phyloP scores from a whole-genome alignment of 129 eudicot genomes.

The Flaveria robusta region DNA sequence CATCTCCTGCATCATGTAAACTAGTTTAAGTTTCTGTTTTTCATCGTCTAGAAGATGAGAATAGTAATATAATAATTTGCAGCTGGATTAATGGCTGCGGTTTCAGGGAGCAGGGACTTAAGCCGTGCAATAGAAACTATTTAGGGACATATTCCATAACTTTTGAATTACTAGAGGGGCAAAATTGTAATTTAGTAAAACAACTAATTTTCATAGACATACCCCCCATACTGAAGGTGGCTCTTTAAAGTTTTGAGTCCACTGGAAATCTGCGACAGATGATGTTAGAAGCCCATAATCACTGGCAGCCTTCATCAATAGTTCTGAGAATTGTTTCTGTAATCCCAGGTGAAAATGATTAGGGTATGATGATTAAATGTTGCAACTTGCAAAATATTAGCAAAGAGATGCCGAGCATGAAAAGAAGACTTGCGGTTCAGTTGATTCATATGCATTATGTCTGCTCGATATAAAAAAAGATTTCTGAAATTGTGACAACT shows the following conservation, averaged over 20 bases:
- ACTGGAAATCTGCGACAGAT: slow-evolving; percentile 86
- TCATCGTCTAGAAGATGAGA: not conserved
- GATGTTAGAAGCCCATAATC: slow-evolving; percentile 92
- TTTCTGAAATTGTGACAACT: not conserved
- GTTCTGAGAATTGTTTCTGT: slow-evolving; percentile 97
- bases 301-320: slow-evolving; percentile 92
- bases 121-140: not conserved
- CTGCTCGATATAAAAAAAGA: not conserved
- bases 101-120: not conserved
- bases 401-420: not conserved
- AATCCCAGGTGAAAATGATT: slow-evolving; percentile 29
- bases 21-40: not conserved
- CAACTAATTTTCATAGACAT: slow-evolving; percentile 30
- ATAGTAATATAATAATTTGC: not conserved
- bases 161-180: not conserved
- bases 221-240: slow-evolving; percentile 99
- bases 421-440: not conserved
- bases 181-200: not conserved
- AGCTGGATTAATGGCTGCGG: not conserved
- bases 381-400: not conserved
- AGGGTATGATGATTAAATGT: not conserved
- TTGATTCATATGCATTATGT: slow-evolving; percentile 8
- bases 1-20: slow-evolving; percentile 66
- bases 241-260: slow-evolving; percentile 96
- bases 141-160: not conserved